phyloP scores from a whole-genome alignment of 177 flowering plant species.

The Vitis hybrid region DNA sequence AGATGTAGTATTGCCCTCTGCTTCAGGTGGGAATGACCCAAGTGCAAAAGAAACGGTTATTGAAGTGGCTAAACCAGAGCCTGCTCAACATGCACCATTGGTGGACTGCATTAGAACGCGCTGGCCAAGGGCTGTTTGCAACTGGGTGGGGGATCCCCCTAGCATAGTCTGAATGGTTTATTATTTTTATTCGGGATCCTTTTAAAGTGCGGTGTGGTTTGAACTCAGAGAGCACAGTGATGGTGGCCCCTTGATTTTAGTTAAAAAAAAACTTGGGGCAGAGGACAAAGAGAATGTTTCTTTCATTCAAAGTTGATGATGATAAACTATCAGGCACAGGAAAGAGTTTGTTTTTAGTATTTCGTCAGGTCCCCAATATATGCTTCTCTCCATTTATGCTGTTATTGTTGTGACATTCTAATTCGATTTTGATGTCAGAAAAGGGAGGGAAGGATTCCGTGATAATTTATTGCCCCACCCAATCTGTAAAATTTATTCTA shows the following conservation, averaged over 20 bases:
- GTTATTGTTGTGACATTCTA: not conserved
- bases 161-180: slow-evolving; percentile 76
- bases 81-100: slow-evolving; percentile 85
- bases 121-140: slow-evolving; percentile 87
- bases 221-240: too few species aligned
- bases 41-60: slow-evolving; percentile 33
- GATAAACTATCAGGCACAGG: not conserved
- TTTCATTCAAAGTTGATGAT: not conserved
- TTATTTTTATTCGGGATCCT: not conserved
- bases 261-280: too few species aligned
- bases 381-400: not conserved
- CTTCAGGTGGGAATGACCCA: slow-evolving; percentile 32
- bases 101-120: slow-evolving; percentile 97
- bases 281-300: not conserved
- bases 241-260: too few species aligned
- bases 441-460: not conserved
- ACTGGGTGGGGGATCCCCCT: slow-evolving; percentile 93
- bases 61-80: slow-evolving; percentile 60
- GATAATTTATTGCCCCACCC: not conserved
- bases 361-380: not conserved
- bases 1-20: slow-evolving; percentile 34
- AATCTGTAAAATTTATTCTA: not conserved
- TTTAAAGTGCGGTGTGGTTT: too few species aligned
- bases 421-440: slow-evolving; percentile 4
- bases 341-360: not conserved